A percentile compares a stretch with the other conserved stretches of the same genome.
Conservation (phyloP, 371 early-diverging fungal species). For the Rhizopus sp. region DNA sequence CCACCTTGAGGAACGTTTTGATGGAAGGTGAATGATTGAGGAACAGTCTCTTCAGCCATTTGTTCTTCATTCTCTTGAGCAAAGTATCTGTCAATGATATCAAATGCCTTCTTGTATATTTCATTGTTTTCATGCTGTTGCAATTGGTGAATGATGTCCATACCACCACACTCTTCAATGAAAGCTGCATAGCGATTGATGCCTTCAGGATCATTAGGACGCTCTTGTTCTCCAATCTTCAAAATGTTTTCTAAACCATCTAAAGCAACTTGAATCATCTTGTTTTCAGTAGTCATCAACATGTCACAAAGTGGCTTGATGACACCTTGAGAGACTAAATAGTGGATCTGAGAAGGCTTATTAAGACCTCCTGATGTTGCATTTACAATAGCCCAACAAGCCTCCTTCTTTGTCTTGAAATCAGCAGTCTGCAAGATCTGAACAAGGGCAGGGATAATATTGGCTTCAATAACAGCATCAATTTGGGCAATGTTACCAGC, state of each 20-base stretch:
- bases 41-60: neutral
- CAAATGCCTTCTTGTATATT: conserved; percentile 93
- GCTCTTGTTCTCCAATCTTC: conserved; percentile 46
- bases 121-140: conserved; percentile 92
- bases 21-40: conserved; percentile 26
- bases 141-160: conserved; percentile 89
- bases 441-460: conserved; percentile 90
- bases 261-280: conserved; percentile 82
- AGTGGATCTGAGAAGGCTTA: conserved; percentile 75
- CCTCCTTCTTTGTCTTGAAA: conserved; percentile 53
- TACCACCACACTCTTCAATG: conserved; percentile 91
- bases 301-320: conserved; percentile 89
- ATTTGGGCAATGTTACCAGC: conserved; percentile 96
- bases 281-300: conserved; percentile 73
- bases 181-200: conserved; percentile 81
- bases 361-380: conserved; percentile 86
- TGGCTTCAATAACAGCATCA: conserved; percentile 92
- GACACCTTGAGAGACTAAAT: conserved; percentile 77
- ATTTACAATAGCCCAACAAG: conserved; percentile 96
- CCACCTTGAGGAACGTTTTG: conserved; percentile 30
- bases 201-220: conserved; percentile 51
- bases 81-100: conserved; percentile 94
- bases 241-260: conserved; percentile 92
- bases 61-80: conserved; percentile 79
- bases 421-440: conserved; percentile 76